phyloP scores from a whole-genome alignment of 306 rosid genomes.

The Castanea sativa region DNA sequence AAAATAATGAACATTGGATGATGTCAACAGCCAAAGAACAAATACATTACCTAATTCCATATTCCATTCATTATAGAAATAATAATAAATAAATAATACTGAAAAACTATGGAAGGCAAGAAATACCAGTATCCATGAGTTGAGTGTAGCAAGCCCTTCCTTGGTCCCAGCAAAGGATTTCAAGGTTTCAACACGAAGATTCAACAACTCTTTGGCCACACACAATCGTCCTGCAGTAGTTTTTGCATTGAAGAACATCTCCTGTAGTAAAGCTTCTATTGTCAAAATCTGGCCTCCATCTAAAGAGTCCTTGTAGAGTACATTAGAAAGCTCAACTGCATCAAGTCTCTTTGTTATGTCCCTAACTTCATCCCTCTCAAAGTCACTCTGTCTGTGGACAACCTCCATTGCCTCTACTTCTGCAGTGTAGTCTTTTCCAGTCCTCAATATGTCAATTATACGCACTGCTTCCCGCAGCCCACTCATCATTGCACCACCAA shows the following conservation, averaged over 20 bases:
- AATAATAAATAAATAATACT: background rate
- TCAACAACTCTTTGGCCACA: conserved; percentile 79
- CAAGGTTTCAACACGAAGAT: conserved; percentile 68
- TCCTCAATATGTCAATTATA: conserved; percentile 68
- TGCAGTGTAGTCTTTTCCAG: conserved; percentile 86
- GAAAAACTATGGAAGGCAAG: conserved; percentile 10
- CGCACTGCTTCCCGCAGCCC: conserved; percentile 98
- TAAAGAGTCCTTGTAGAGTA: conserved; percentile 61
- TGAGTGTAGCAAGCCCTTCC: conserved; percentile 82
- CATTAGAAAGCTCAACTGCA: conserved; percentile 71
- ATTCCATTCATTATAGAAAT: background rate
- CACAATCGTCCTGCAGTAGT: conserved; percentile 85
- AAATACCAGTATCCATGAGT: conserved; percentile 93
- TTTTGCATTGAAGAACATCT: conserved; percentile 79
- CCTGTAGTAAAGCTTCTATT: conserved; percentile 64
- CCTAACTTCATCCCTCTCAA: conserved; percentile 95
- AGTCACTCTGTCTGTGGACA: conserved; percentile 69
- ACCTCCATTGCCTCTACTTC: conserved; percentile 93
- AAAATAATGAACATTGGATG: conserved; percentile 12
- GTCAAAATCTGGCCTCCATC: conserved; percentile 60
- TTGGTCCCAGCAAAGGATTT: conserved; percentile 96
- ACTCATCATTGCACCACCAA: conserved; percentile 99
- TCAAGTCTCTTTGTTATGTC: conserved; percentile 88
- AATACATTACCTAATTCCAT: background rate
- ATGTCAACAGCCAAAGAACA: conserved; percentile 14